Evolutionary conservation across 1,284 basidiomycete genomes (phyloP).

Genomic region (Ustilago xerochloae): DNA sequence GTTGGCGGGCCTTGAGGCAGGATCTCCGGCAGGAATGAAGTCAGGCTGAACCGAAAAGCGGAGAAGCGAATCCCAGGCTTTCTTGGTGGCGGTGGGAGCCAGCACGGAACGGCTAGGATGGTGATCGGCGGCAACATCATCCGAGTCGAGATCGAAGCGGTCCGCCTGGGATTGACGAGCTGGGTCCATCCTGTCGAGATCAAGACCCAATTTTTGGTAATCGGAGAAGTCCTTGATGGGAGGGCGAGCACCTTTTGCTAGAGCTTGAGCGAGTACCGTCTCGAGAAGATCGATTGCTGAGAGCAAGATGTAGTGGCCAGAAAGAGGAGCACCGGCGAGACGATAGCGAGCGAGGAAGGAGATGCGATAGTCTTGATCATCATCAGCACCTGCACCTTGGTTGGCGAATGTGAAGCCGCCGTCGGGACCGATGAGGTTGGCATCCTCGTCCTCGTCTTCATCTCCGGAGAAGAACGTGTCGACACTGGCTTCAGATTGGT

Average conservation of each 20-base stretch:
- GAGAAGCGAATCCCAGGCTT: slow-evolving; percentile 80
- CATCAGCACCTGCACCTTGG: slow-evolving; percentile 9
- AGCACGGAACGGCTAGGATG: slow-evolving; percentile 25
- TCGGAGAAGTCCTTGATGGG: slow-evolving; percentile 49
- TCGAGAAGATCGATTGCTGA: slow-evolving; percentile 85
- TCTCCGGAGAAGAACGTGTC: slow-evolving; percentile 70
- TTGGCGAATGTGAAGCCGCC: slow-evolving; percentile 54
- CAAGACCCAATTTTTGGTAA: slow-evolving; percentile 44
- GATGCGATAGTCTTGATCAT: slow-evolving; percentile 55
- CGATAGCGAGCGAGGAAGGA: slow-evolving; percentile 82
- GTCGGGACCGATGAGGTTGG: slow-evolving; percentile 38
- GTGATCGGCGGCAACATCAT: slow-evolving; percentile 12
- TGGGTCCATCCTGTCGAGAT: slow-evolving; percentile 48
- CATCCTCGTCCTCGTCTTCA: slow-evolving; percentile 47
- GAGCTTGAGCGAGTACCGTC: slow-evolving; percentile 81
- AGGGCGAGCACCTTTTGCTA: slow-evolving; percentile 71
- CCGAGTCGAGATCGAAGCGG: slow-evolving; percentile 52
- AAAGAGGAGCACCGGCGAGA: slow-evolving; percentile 79
- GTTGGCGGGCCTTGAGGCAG: slow-evolving; percentile 4
- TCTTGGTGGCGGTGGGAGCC: slow-evolving; percentile 70
- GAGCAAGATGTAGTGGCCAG: slow-evolving; percentile 86
- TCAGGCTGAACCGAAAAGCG: slow-evolving; percentile 35
- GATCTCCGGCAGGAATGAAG: too few relatives aligned
- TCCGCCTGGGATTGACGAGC: slow-evolving; percentile 47
- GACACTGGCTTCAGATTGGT: slow-evolving; percentile 54